Conservation (phyloP, 805 yeast genomes). For the Saturnispora besseyi region DNA sequence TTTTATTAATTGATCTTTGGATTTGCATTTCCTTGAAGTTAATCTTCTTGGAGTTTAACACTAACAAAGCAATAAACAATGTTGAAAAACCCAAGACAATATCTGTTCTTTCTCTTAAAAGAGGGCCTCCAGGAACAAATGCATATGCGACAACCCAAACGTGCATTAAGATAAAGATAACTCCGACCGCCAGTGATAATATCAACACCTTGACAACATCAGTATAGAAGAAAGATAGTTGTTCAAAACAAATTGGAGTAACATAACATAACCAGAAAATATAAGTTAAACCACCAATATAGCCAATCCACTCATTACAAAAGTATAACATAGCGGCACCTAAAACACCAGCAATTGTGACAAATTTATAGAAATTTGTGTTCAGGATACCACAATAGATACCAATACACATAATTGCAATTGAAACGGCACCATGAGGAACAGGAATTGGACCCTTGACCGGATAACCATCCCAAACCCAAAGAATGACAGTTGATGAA, state of each 20-base stretch:
- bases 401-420: constrained; percentile 53
- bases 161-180: constrained; percentile 62
- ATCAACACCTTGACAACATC: constrained; percentile 47
- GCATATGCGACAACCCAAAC: constrained; percentile 99
- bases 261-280: constrained; percentile 54
- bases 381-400: constrained; percentile 36
- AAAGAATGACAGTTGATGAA: constrained; percentile 74
- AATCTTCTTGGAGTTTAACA: constrained; percentile 23
- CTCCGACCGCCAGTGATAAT: constrained; percentile 39
- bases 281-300: constrained; percentile 57
- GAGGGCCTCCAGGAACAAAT: constrained; percentile 89
- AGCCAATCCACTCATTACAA: constrained; percentile 64
- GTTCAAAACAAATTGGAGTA: constrained; percentile 51
- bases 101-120: constrained; percentile 84
- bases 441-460: constrained; percentile 80
- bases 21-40: neutral
- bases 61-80: constrained; percentile 40
- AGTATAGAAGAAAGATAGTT: constrained; percentile 29
- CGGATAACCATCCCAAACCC: constrained; percentile 97
- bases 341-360: constrained; percentile 33
- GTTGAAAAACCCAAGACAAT: constrained; percentile 54
- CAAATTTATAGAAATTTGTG: constrained; percentile 10
- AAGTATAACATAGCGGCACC: constrained; percentile 44
- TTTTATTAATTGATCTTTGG: constrained; percentile 10
- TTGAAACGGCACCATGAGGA: constrained; percentile 67